phyloP scores from a whole-genome alignment of 352 stramenopile genomes.

The Vaucheria bursata region DNA sequence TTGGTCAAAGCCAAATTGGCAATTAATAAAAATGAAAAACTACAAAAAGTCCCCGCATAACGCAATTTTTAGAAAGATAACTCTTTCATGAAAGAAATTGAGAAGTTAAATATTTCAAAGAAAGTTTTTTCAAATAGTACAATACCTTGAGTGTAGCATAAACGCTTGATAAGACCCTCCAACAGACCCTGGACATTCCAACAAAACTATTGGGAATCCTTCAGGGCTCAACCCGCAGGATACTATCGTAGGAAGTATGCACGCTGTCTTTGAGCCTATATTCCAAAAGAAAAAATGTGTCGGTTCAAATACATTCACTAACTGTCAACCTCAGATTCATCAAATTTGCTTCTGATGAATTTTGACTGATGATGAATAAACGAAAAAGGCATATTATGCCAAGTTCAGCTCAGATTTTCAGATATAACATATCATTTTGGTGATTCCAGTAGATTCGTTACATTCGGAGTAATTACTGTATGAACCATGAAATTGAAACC shows the following conservation, averaged over 20 bases:
- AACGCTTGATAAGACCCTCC: constrained; percentile 38
- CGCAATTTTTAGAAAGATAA: too few species aligned
- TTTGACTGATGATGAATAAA: not conserved
- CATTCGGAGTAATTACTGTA: too few species aligned
- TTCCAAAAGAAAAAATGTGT: not conserved
- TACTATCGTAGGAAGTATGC: not conserved
- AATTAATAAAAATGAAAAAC: too few species aligned
- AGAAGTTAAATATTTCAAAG: too few species aligned
- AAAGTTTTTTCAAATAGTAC: too few species aligned
- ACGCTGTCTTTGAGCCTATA: too few species aligned
- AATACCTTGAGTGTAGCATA: constrained; percentile 21
- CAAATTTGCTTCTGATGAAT: not conserved
- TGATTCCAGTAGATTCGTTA: too few species aligned
- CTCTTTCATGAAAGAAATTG: too few species aligned
- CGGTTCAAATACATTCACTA: not conserved
- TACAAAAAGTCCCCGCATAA: too few species aligned
- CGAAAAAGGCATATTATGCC: not conserved
- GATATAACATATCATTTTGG: not conserved
- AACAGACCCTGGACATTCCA: constrained; percentile 18
- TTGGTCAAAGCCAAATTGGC: too few species aligned
- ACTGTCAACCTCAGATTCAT: not conserved
- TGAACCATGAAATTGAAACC: too few species aligned
- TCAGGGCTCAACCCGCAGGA: constrained; percentile 20
- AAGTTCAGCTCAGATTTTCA: not conserved
- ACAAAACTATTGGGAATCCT: constrained; percentile 29